Evolutionary conservation across 2,329 filamentous ascomycete genomes (phyloP), one percentile per base, ranked within the genome.

Genomic region (Clarireedia monteithiana): DNA sequence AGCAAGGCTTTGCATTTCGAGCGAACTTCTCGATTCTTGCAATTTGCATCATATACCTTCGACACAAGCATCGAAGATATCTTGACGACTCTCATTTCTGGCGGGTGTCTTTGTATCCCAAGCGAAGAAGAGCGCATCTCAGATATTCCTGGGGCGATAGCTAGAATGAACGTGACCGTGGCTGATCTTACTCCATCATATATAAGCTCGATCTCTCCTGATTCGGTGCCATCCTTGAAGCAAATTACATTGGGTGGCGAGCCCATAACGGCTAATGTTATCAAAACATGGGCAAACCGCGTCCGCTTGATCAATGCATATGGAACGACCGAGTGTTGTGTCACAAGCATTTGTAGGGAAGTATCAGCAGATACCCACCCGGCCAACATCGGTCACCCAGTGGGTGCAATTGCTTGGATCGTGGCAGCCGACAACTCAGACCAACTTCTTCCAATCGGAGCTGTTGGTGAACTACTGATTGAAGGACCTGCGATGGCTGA

Each of bases 401-500:
- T 68, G 2, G 48, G 54, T 23, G 34, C 38, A 6, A 14, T 46
- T 1, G 17, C 54, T 46, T 76, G 73, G 71, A 62, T 77, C 20
- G 68, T 73, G 4, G 69, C 76, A 48, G 69, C 71, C 2, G 58
- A 66, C 3, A 67, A 74, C 38, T 66, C 69, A 15, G 63, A 74
- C 42, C 67, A 45, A 12, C 64, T 72, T 9, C 59, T 64, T 14
- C 67, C 71, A 14, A 49, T 67, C 14, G 71, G 71, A 2, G 50
- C 56, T 17, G 61, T 72, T n/a, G 72, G 72, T 10, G 72, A 74
- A 59, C 62, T 76, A 12, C 62, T 70, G 2, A 61, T 75, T 2
- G 68, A 71, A 52, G 73, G 72, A 4, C 69, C 67, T 12, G 59
- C 67, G 3, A 58, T 75, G 6, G 72, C 69, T 2, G 58, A 65